Base-by-base conservation (phyloP, 768 basidiomycete species). In the Ramaria rubella region DNA sequence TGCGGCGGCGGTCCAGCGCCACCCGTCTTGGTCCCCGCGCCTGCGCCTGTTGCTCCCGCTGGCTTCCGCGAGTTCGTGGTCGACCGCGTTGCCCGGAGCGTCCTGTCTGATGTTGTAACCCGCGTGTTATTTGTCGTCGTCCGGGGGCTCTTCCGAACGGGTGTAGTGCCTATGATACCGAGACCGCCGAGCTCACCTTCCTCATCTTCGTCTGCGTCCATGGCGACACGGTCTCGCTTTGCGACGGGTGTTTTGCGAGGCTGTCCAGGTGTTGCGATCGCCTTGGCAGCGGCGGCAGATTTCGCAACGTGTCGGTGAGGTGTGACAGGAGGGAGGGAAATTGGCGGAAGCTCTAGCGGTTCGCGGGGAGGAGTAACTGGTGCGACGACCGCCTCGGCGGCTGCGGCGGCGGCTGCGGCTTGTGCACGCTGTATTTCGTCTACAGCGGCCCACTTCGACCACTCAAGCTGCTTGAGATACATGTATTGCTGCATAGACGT, bases 401-500 rank as follows among this genome's bases (percentile, higher is more conserved):
- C 5, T n/a, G 77, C 63, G 12, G 69, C 5, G 71, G 26, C 64
- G 21, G 74, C 67, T 0, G 73, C 69, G 0, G 73, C 69, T 55
- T 77, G 81, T 45, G 63, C 67, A 67, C 74, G 82, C 65, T 77
- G 81, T 60, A 84, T 74, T 64, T 93, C 90, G 65, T 96, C 92
- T 2, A 83, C 77, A 4, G 93, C 93, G 1, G 90, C 83, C 93
- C 94, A 95, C 65, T 91, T 90, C 17, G 83, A 78, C 93, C 93
- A 96, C 69, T 93, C 90, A 44, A 94, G 70, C 65, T 96, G 93
- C 73, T 94, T 94, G 65, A 91, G 81, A 67, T 94, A 94, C 81
- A 96, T 85, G 67, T 90, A 96, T 68, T 96, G 93, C 62, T 74
- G 66, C 33, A 67, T 63, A 44, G 62, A 62, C 12, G 58, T 49